Evolutionary conservation across 129 eudicot genomes (phyloP).

Genomic region (Escallonia rubra): DNA sequence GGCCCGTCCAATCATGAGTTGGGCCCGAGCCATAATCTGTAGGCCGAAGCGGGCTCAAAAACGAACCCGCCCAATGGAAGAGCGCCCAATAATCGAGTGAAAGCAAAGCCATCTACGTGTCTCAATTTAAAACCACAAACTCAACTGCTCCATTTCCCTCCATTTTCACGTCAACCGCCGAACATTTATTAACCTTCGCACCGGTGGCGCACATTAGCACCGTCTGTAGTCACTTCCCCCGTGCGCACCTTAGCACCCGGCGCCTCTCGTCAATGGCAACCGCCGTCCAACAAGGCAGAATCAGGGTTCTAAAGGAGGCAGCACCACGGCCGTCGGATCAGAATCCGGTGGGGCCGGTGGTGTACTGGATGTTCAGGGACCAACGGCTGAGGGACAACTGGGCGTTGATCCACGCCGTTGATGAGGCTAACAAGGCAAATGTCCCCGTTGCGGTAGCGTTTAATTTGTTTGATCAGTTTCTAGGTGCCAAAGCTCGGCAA

Average conservation of each 20-base stretch:
- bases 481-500: constrained; percentile 90
- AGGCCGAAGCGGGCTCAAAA: too few species aligned
- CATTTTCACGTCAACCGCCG: constrained; percentile 29
- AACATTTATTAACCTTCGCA: background rate
- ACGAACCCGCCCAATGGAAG: too few species aligned
- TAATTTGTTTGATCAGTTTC: constrained; percentile 73
- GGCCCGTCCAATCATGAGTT: too few species aligned
- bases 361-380: constrained; percentile 99
- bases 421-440: constrained; percentile 63
- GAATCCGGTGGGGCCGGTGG: constrained; percentile 68
- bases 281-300: constrained; percentile 63
- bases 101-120: constrained; percentile 33
- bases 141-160: constrained; percentile 49
- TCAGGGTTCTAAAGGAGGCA: constrained; percentile 62
- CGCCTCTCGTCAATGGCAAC: constrained; percentile 23
- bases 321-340: constrained; percentile 20
- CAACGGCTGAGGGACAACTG: constrained; percentile 88
- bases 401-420: constrained; percentile 94
- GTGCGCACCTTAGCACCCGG: background rate
- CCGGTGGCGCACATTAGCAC: constrained; percentile 9
- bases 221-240: background rate
- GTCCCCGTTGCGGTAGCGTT: constrained; percentile 89
- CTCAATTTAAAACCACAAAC: constrained; percentile 39
- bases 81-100: too few species aligned
- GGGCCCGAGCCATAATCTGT: too few species aligned